A percentile compares a stretch with the other conserved stretches of the same genome.
Evolutionary conservation across 1,284 basidiomycete genomes (phyloP).

Genomic region (Lentinula novae-zelandiae): DNA sequence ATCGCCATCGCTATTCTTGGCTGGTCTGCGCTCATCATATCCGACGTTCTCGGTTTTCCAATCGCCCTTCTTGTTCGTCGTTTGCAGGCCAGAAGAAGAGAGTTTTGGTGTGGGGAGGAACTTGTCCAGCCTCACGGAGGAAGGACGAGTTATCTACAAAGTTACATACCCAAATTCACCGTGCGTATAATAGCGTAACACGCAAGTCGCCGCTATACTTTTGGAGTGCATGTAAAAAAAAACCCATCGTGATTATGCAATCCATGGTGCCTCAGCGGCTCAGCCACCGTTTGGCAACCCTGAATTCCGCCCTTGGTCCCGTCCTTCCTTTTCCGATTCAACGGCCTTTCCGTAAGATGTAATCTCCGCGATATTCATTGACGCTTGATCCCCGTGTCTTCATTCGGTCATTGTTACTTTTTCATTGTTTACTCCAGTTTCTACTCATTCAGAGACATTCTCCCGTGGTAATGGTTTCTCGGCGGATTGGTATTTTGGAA

Average conservation of each 20-base stretch:
- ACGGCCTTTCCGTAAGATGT: not conserved
- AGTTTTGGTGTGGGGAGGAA: not conserved
- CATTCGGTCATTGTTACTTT: not conserved
- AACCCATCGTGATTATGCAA: not conserved
- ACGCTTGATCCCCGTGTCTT: slow-evolving; percentile 1
- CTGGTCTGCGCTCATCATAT: not conserved
- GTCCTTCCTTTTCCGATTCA: not conserved
- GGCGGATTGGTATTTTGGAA: not conserved
- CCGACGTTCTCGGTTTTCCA: not conserved
- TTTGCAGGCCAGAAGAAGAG: not conserved
- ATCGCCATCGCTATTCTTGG: not conserved
- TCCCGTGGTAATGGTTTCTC: not conserved
- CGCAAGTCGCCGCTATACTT: not conserved
- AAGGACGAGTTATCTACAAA: not conserved
- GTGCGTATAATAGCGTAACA: not conserved
- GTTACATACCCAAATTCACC: not conserved
- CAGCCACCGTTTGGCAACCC: not conserved
- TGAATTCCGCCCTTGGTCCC: not conserved
- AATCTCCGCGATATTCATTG: not conserved
- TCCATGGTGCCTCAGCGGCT: not conserved
- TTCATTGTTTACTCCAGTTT: not conserved
- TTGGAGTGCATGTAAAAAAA: not conserved
- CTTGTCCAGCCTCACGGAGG: not conserved
- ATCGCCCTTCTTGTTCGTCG: not conserved
- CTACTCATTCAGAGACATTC: too few relatives aligned